Conservation (phyloP, 1,139 yeast species). For the Protomyces arabidopsidicola region DNA sequence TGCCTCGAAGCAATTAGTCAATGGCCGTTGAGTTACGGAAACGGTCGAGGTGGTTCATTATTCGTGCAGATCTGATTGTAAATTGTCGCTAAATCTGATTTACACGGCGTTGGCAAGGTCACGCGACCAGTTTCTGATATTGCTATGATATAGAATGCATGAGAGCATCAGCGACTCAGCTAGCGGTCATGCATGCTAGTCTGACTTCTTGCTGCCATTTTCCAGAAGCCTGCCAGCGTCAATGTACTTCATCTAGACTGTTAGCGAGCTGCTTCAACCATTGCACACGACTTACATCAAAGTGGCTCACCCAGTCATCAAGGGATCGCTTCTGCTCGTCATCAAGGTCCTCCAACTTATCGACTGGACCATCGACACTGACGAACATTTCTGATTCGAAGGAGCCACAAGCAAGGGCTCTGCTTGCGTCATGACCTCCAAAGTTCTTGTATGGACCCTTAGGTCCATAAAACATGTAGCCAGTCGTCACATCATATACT, state of each 20-base stretch:
- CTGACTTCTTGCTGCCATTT: background rate
- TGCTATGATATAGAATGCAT: no score
- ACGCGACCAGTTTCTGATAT: no score
- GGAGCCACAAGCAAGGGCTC: constrained; percentile 88
- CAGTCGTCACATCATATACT: constrained; percentile 79
- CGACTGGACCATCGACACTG: constrained; percentile 55
- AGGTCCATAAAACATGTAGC: constrained; percentile 89
- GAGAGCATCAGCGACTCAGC: no score
- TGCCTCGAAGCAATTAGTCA: no score
- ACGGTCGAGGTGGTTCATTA: no score
- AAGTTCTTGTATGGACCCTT: constrained; percentile 48
- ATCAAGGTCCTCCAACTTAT: constrained; percentile 57
- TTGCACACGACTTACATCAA: constrained; percentile 9
- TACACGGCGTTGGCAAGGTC: no score
- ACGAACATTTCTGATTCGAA: constrained; percentile 56
- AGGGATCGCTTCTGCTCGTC: constrained; percentile 62
- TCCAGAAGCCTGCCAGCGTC: constrained; percentile 23
- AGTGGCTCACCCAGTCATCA: constrained; percentile 57
- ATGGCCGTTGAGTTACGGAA: no score
- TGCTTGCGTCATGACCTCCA: constrained; percentile 94
- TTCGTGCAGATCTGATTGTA: no score
- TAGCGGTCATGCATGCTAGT: background rate
- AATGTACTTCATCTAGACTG: constrained; percentile 7
- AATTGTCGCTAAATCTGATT: no score
- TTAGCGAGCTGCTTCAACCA: background rate